Conservation (phyloP, 257 asterid genomes). For the Agastache rugosa region DNA sequence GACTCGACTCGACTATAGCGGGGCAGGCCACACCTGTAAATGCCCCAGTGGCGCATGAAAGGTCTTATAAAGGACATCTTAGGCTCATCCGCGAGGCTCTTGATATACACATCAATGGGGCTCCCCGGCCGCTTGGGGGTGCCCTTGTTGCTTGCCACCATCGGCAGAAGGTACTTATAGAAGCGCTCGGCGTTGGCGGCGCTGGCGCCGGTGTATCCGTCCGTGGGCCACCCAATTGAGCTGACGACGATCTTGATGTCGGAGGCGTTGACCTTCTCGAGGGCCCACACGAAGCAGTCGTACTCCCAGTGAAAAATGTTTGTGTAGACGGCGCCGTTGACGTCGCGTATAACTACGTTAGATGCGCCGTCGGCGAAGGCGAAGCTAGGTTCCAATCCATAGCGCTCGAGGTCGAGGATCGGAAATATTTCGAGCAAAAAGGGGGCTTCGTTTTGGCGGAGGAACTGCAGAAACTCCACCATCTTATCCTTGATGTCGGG, state of each 20-base stretch:
- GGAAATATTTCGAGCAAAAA: constrained; percentile 38
- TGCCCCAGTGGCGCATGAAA: constrained; percentile 35
- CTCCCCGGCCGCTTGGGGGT: constrained; percentile 49
- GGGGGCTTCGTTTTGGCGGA: constrained; percentile 26
- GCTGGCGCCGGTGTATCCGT: constrained; percentile 45
- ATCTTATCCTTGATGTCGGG: constrained; percentile 37
- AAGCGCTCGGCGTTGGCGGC: constrained; percentile 42
- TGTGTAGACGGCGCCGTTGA: constrained; percentile 38
- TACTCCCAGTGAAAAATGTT: constrained; percentile 42
- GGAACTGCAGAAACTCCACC: neutral
- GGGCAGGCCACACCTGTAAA: too few relatives aligned
- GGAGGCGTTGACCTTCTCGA: constrained; percentile 29
- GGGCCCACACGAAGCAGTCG: constrained; percentile 49
- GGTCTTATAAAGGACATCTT: neutral
- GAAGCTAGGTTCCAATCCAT: constrained; percentile 5
- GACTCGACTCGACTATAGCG: neutral
- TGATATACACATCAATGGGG: constrained; percentile 41
- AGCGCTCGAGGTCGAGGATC: neutral
- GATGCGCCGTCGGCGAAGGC: constrained; percentile 44
- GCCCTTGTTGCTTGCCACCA: constrained; percentile 40
- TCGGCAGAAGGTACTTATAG: constrained; percentile 39
- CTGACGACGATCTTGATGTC: constrained; percentile 35
- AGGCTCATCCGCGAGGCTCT: constrained; percentile 43
- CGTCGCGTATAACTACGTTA: neutral
- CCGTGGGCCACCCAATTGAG: constrained; percentile 60